A percentile compares a stretch with the other conserved stretches of the same genome.
Evolutionary conservation across 1,284 basidiomycete species (phyloP).

Genomic region (Marasmius sp.): DNA sequence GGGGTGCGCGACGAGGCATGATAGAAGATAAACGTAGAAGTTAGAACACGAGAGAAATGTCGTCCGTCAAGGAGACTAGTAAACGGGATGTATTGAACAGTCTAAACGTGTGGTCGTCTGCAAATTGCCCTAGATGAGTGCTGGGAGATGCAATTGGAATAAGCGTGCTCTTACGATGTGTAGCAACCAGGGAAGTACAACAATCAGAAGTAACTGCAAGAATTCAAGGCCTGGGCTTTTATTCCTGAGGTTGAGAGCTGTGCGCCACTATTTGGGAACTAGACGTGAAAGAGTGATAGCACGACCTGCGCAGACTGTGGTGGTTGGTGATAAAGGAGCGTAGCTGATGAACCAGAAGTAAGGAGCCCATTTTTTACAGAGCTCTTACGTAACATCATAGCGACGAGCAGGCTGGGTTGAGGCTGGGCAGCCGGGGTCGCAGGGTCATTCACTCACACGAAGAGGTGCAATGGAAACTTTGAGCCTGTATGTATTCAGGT

Average conservation of each 20-base stretch:
- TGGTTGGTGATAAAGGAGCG: not conserved
- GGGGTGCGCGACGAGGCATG: conserved; percentile 64
- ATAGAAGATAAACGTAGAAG: conserved; percentile 14
- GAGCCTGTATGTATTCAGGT: not conserved
- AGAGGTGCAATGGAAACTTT: no score
- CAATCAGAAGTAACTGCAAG: not conserved
- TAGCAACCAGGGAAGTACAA: not conserved
- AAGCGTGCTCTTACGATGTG: not conserved
- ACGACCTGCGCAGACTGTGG: not conserved
- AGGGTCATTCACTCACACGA: no score
- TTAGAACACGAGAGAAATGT: not conserved
- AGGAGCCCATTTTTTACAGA: not conserved
- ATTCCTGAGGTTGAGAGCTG: not conserved
- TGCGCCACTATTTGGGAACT: not conserved
- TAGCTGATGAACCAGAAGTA: not conserved
- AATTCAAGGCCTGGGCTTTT: not conserved
- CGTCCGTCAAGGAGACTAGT: not conserved
- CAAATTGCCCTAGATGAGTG: not conserved
- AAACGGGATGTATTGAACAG: not conserved
- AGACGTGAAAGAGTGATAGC: not conserved
- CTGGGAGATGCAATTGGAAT: not conserved
- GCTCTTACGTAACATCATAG: not conserved
- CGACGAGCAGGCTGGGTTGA: not conserved
- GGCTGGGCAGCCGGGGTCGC: no score
- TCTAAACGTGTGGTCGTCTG: not conserved